Evolutionary conservation across 2,329 filamentous ascomycete genomes (phyloP), one percentile per base, ranked within the genome.

Genomic region (Huntiella moniliformis): DNA sequence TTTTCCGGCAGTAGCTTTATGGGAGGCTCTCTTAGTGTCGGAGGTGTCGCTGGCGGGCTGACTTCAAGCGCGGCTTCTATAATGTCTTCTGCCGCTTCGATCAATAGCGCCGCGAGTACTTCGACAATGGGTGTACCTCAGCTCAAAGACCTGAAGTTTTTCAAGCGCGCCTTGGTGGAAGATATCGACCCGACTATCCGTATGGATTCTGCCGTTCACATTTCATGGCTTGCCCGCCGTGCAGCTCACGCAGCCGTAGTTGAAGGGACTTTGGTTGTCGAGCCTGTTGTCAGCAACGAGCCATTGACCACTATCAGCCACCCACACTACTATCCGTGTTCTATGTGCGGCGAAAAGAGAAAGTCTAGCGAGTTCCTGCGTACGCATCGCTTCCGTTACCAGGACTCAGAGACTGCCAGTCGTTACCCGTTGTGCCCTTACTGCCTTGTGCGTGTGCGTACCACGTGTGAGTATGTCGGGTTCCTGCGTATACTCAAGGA

Each of bases 141-240:
- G 4, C 64, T 98, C 36, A 93, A 91, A 57, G 91, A 96, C 47
- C 84, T 82, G 22, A 84, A 82, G 52, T 98, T 96, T 58, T 98
- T 88, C 65, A 96, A 96, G 64, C 78, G 91, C 40, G 79, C 78
- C 4, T 62, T 96, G 18, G 71, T 75, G 15, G 91, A 98, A 60
- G 91, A 98, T 56, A 84, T 98, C 47, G 91, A 98, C 58, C 91
- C 91, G 0, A 94, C 91, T 0, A 66, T 98, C 7, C 78, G 91
- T 37, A 72, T 98, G 3, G 91, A 98, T 59, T 72, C 77, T 2
- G 87, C 91, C 0, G 91, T 91, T 0, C 84, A 87, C 0, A 73
- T 98, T 22, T 95, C 86, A 1, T 98, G 91, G 85, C 71, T 98
- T 40, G 86, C 84, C 42, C 80, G 88, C 39, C 78, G 91, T 48